Evolutionary conservation across 352 stramenopile species (phyloP), one percentile per base, ranked within the genome.

Genomic region (Pythium oligandrum): DNA sequence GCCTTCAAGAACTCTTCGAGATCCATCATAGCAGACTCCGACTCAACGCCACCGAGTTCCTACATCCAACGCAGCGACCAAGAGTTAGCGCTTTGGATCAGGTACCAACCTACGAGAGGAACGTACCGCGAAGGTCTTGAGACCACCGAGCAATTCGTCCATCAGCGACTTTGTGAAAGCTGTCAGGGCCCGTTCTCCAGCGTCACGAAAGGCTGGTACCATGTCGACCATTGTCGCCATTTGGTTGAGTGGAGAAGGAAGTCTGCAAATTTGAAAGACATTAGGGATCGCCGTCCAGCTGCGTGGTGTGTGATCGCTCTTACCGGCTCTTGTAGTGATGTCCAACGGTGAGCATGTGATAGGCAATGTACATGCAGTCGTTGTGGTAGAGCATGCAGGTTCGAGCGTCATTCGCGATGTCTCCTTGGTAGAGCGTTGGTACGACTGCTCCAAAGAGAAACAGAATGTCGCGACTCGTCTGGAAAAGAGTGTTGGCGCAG

Each of bases 331-430:
- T 92, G 75, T 93, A 91, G 5, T 77, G 54, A 43, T 86, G 67
- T 0, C 78, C 80, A 26, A 90, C 78, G 4, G 79, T 72, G 36
- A 92, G 61, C 81, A 90, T 90, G 63, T 94, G 81, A 12, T 88
- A 71, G 7, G 79, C 73, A 35, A 90, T 78, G 60, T 90, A 93
- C 32, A 90, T 67, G 54, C 80, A 91, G 61, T 93, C 83, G 30
- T 93, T 93, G 71, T 93, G 83, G 57, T 78, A 86, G 6, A 93
- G 79, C 81, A 92, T 90, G 51, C 75, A 82, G 1, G 68, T 67
- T 12, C 70, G 74, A 3, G 75, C 48, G 42, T 93, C 71, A 38
- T 88, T 87, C 17, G 64, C 55, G 50, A 93, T 88, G 10, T 78
- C 73, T 31, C 73, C 68, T 53, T 81, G 70, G 48, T 90, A 84